Evolutionary conservation across 352 stramenopile species (phyloP).

Genomic region (Globisporangium radiosum): DNA sequence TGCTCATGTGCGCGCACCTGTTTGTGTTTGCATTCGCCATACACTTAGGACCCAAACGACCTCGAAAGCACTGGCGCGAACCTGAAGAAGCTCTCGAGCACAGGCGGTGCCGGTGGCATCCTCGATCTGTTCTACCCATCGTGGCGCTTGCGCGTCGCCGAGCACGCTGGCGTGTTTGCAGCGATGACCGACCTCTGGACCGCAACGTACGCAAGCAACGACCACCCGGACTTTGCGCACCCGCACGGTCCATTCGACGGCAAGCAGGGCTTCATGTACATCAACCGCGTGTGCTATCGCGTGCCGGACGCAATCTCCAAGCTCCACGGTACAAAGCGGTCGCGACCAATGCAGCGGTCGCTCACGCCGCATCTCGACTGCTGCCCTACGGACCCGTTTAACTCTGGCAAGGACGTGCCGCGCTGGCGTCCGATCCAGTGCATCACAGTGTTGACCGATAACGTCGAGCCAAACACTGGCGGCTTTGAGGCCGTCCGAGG

Average conservation of each 20-base stretch:
- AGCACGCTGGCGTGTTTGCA: constrained; percentile 66
- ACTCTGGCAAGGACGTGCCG: constrained; percentile 61
- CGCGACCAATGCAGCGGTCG: constrained; percentile 75
- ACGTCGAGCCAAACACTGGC: constrained; percentile 54
- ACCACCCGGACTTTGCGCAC: constrained; percentile 52
- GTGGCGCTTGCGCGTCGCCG: constrained; percentile 75
- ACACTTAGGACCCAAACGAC: constrained; percentile 47
- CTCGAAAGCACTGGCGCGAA: constrained; percentile 54
- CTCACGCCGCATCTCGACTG: constrained; percentile 87
- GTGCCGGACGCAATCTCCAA: constrained; percentile 63
- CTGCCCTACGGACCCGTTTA: constrained; percentile 68
- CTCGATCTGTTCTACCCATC: constrained; percentile 87
- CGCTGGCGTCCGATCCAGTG: constrained; percentile 87
- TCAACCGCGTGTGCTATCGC: constrained; percentile 83
- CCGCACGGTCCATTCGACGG: constrained; percentile 65
- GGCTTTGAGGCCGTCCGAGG: constrained; percentile 83
- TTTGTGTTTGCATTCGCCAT: neutral
- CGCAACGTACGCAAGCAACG: constrained; percentile 57
- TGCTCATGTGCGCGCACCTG: too few relatives aligned
- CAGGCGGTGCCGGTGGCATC: constrained; percentile 80
- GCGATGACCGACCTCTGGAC: constrained; percentile 80
- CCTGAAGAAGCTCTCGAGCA: constrained; percentile 82
- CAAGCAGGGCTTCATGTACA: constrained; percentile 81
- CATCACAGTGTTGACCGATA: constrained; percentile 80
- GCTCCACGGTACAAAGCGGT: constrained; percentile 56